Evolutionary conservation across 768 basidiomycete genomes (phyloP).

Genomic region (Austroboletus festivus): DNA sequence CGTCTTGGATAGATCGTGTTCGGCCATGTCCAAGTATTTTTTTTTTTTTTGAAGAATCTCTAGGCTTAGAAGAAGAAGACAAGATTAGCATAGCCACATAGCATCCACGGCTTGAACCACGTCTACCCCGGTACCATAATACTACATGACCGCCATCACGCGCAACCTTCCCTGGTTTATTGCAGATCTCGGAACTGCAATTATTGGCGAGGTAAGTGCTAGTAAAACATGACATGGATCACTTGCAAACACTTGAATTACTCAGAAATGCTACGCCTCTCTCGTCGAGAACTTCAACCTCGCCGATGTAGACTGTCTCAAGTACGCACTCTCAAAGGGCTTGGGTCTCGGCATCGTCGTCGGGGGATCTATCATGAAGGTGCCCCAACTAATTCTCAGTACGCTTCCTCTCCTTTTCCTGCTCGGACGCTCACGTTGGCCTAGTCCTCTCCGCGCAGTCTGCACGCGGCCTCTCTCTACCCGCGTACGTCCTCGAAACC

Average conservation of each 20-base stretch:
- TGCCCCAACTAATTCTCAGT: slow-evolving; percentile 91
- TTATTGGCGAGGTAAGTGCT: slow-evolving; percentile 70
- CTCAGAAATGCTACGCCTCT: slow-evolving; percentile 84
- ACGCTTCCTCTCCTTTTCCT: slow-evolving; percentile 22
- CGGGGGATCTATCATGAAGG: slow-evolving; percentile 93
- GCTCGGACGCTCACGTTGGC: background rate
- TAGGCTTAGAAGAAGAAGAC: slow-evolving; percentile 3
- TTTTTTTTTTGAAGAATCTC: no score
- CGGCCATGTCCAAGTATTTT: slow-evolving; percentile 77
- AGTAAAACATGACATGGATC: background rate
- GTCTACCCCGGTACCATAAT: background rate
- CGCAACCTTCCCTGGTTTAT: slow-evolving; percentile 84
- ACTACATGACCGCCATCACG: slow-evolving; percentile 71
- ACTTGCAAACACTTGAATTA: slow-evolving; percentile 2
- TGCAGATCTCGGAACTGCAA: slow-evolving; percentile 72
- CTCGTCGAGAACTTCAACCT: slow-evolving; percentile 85
- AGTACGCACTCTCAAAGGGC: slow-evolving; percentile 89
- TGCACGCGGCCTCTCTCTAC: slow-evolving; percentile 82
- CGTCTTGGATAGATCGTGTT: slow-evolving; percentile 87
- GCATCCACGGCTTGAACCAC: slow-evolving; percentile 12
- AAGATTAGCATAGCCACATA: slow-evolving; percentile 25
- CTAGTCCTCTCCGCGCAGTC: slow-evolving; percentile 70
- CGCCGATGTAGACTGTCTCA: slow-evolving; percentile 76
- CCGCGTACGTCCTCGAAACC: slow-evolving; percentile 89
- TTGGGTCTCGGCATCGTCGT: slow-evolving; percentile 90